Evolutionary conservation across 495 filamentous ascomycete genomes (phyloP).

Genomic region (Aspergillus mulundensis): DNA sequence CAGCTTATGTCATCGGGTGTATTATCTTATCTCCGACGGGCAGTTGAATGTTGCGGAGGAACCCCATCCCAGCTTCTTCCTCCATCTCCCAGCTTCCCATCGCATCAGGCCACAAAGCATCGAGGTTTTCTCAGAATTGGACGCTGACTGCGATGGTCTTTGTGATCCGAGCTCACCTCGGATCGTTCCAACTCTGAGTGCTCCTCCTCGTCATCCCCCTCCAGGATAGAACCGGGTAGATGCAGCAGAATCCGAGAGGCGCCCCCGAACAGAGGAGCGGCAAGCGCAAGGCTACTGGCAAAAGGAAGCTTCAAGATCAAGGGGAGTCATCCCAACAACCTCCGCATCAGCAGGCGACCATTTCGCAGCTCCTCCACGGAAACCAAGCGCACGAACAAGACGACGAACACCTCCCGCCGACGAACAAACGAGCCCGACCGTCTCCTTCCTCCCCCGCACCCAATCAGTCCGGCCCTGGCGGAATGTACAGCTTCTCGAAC

Average conservation of each 20-base stretch:
- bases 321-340: conserved; percentile 34
- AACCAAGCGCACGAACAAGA: conserved; percentile 11
- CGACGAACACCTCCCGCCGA: conserved; percentile 22
- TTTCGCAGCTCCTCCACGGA: conserved; percentile 46
- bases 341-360: conserved; percentile 40
- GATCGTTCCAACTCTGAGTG: conserved; percentile 24
- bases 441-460: conserved; percentile 21
- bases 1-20: conserved; percentile 13
- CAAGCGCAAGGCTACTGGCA: conserved; percentile 46
- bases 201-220: conserved; percentile 14
- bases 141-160: conserved; percentile 17
- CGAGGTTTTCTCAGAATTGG: background rate
- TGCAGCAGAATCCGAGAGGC: conserved; percentile 42
- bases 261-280: conserved; percentile 45
- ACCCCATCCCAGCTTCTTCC: background rate
- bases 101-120: background rate
- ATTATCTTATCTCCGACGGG: conserved; percentile 23
- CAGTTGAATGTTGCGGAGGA: conserved; percentile 13
- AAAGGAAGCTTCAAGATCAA: conserved; percentile 45
- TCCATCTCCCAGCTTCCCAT: background rate
- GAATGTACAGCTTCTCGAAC: conserved; percentile 48
- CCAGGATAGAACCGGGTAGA: conserved; percentile 43
- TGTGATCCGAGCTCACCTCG: conserved; percentile 9
- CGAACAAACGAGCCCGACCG: conserved; percentile 41
- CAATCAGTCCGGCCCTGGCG: conserved; percentile 25